Conservation (phyloP, 2,329 filamentous ascomycete genomes). For the Bertia moriformis region DNA sequence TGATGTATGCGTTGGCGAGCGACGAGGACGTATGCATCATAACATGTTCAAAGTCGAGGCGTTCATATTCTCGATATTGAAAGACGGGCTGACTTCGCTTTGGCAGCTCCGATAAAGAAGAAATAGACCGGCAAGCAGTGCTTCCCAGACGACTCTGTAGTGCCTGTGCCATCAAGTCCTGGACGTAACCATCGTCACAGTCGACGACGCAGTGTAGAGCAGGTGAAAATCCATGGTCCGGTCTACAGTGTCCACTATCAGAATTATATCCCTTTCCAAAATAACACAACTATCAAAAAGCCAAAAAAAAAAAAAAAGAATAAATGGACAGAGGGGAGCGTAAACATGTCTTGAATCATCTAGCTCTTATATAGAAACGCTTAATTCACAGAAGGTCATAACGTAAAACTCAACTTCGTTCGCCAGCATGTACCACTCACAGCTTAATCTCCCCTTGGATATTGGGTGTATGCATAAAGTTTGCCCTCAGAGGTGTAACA, state of each 20-base stretch:
- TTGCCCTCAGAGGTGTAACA: slow-evolving; percentile 54
- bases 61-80: slow-evolving; percentile 1
- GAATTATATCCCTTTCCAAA: not conserved
- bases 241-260: not conserved
- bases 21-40: not conserved
- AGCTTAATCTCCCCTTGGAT: slow-evolving; percentile 43
- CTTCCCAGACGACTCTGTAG: not conserved
- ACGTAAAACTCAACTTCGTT: not conserved
- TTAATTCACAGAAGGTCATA: no score
- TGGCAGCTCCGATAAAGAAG: not conserved
- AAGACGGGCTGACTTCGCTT: not conserved
- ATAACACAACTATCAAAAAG: not conserved
- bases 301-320: not conserved
- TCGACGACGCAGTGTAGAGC: not conserved
- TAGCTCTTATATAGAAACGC: not conserved
- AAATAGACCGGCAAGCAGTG: not conserved
- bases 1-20: slow-evolving; percentile 1
- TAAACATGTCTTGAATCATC: not conserved
- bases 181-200: not conserved
- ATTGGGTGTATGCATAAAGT: slow-evolving; percentile 50
- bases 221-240: not conserved
- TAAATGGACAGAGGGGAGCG: not conserved
- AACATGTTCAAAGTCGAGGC: not conserved
- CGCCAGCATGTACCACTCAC: slow-evolving; percentile 26
- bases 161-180: not conserved